Conservation (phyloP, 306 rosid genomes). For the Vigna angularis region DNA sequence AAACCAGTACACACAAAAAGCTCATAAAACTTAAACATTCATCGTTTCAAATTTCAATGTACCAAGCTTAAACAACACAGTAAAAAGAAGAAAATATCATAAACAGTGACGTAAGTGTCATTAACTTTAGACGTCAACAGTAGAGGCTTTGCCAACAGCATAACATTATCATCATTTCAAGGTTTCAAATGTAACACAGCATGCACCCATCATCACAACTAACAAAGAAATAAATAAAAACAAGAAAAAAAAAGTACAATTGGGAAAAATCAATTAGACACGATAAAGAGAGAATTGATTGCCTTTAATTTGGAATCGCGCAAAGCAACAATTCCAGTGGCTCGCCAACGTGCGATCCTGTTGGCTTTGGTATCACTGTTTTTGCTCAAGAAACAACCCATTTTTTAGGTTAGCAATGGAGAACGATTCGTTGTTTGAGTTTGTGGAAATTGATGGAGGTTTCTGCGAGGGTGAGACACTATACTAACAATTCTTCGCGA, state of each 20-base stretch:
- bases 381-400: slow-evolving; percentile 80
- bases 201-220: slow-evolving; percentile 14
- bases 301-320: slow-evolving; percentile 95
- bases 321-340: slow-evolving; percentile 94
- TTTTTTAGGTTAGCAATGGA: slow-evolving; percentile 8
- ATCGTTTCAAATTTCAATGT: background rate
- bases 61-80: background rate
- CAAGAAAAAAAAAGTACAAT: background rate
- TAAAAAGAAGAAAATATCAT: background rate
- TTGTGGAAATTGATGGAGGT: background rate
- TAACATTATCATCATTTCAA: background rate
- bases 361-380: slow-evolving; percentile 63
- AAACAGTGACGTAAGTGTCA: background rate
- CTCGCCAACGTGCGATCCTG: slow-evolving; percentile 84
- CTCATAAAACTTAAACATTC: background rate
- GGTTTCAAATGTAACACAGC: slow-evolving; percentile 7
- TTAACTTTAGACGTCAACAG: background rate
- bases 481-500: background rate
- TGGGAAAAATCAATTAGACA: background rate
- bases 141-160: background rate
- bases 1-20: background rate
- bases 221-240: background rate
- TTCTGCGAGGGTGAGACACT: background rate
- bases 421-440: background rate
- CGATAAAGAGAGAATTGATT: background rate